A percentile compares a stretch with the other conserved stretches of the same genome.
These are phyloP conservation scores for Trametes villosa DNA, from an alignment of 768 basidiomycete species.

Conservation along the genomic window DNA sequence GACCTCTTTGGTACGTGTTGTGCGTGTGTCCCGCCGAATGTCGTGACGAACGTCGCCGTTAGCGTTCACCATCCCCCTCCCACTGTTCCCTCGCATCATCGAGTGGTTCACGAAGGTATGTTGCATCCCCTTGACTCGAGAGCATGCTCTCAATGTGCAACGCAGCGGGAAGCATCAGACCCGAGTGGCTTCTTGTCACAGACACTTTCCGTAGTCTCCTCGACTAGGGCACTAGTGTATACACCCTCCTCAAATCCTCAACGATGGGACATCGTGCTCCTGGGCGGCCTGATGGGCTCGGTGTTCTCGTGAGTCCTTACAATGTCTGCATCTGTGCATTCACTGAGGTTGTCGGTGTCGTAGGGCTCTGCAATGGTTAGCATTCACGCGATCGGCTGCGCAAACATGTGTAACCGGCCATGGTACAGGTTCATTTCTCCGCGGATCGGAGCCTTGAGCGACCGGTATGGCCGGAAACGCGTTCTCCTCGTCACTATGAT, in stretches of 20 bases:
- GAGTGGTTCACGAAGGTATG: slow-evolving; percentile 39
- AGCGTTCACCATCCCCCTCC: slow-evolving; percentile 95
- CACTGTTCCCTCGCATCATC: slow-evolving; percentile 96
- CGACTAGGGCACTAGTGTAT: slow-evolving; percentile 68
- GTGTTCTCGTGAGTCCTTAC: slow-evolving; percentile 76
- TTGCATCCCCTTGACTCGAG: neutral
- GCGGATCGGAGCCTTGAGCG: slow-evolving; percentile 80
- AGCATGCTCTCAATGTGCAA: neutral
- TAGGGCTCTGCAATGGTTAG: slow-evolving; percentile 72
- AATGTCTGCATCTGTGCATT: neutral
- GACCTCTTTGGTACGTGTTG: slow-evolving; percentile 72
- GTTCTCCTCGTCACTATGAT: slow-evolving; percentile 87
- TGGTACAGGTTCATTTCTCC: slow-evolving; percentile 66
- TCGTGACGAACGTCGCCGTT: slow-evolving; percentile 26
- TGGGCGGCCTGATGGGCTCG: slow-evolving; percentile 94
- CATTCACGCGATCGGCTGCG: neutral
- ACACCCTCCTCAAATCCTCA: slow-evolving; percentile 61
- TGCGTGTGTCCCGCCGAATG: neutral
- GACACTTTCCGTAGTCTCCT: slow-evolving; percentile 70
- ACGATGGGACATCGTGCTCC: slow-evolving; percentile 92
- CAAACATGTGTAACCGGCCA: neutral
- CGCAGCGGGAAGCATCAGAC: slow-evolving; percentile 72
- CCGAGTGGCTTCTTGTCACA: slow-evolving; percentile 72
- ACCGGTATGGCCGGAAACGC: slow-evolving; percentile 86
- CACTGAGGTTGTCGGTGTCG: neutral